A percentile compares a stretch with the other conserved stretches of the same genome.
Conservation (phyloP, 768 basidiomycete genomes). For the Lactarius hengduanensis region DNA sequence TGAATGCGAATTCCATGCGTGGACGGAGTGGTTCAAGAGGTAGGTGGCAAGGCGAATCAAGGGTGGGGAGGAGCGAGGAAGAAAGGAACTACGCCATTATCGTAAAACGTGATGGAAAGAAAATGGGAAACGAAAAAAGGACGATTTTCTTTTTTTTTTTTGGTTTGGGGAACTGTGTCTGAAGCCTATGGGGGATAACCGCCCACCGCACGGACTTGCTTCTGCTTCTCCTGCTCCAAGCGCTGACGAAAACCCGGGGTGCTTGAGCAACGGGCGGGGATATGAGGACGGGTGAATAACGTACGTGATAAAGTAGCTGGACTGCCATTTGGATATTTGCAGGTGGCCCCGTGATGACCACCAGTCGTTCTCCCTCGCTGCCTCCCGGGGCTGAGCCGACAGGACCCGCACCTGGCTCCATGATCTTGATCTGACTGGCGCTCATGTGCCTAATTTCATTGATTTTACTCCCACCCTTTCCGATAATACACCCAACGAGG, state of each 20-base stretch:
- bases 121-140: conserved; percentile 5
- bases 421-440: conserved; percentile 95
- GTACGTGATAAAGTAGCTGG: conserved; percentile 80
- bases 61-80: neutral
- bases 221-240: conserved; percentile 87
- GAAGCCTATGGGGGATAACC: conserved; percentile 25
- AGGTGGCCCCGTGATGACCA: conserved; percentile 96
- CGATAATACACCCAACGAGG: conserved; percentile 95
- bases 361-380: conserved; percentile 85
- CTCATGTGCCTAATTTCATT: conserved; percentile 97
- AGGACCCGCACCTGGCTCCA: conserved; percentile 88
- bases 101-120: conserved; percentile 9
- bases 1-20: conserved; percentile 13
- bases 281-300: conserved; percentile 33
- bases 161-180: conserved; percentile 9
- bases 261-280: neutral
- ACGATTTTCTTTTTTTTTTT: conserved; percentile 1
- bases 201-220: conserved; percentile 52
- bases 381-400: conserved; percentile 68
- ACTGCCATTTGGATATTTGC: conserved; percentile 97
- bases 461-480: conserved; percentile 97
- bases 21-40: conserved; percentile 9
- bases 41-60: neutral
- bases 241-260: conserved; percentile 45
- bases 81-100: conserved; percentile 8